These are phyloP conservation scores for Aspergillus sp. DNA, from an alignment of 2,329 filamentous ascomycete species.

Conservation along the genomic window DNA sequence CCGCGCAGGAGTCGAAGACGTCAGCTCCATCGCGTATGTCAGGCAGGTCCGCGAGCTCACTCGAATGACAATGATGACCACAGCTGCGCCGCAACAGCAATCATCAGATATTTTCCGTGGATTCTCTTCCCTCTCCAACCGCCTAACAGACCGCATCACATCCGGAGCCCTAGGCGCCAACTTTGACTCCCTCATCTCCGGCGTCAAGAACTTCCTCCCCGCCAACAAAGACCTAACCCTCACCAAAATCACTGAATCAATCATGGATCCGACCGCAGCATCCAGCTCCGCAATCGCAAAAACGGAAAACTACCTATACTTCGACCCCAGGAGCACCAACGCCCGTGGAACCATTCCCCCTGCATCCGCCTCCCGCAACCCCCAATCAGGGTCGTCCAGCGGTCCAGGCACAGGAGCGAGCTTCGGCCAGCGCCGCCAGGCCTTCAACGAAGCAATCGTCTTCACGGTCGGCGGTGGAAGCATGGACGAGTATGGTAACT, in stretches of 20 bases:
- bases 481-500: constrained; percentile 98
- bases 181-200: constrained; percentile 90
- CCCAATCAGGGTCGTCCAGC: constrained; percentile 43
- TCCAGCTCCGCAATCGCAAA: constrained; percentile 91
- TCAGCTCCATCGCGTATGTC: constrained; percentile 78
- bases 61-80: constrained; percentile 97
- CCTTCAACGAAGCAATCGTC: constrained; percentile 87
- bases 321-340: constrained; percentile 90
- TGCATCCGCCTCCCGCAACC: constrained; percentile 57
- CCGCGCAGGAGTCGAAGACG: constrained; percentile 69
- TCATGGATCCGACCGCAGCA: constrained; percentile 93
- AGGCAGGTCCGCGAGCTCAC: constrained; percentile 91
- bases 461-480: constrained; percentile 94
- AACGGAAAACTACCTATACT: constrained; percentile 96
- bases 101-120: constrained; percentile 79
- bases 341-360: constrained; percentile 89
- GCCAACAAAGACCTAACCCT: constrained; percentile 92
- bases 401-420: constrained; percentile 73
- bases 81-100: constrained; percentile 65
- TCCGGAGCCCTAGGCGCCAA: constrained; percentile 84
- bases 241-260: constrained; percentile 95
- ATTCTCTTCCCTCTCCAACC: constrained; percentile 87
- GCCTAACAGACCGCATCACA: constrained; percentile 90
- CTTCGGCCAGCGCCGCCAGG: constrained; percentile 87
- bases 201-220: constrained; percentile 97